Conservation (phyloP, 1,284 basidiomycete genomes). For the Schizopora paradoxa region DNA sequence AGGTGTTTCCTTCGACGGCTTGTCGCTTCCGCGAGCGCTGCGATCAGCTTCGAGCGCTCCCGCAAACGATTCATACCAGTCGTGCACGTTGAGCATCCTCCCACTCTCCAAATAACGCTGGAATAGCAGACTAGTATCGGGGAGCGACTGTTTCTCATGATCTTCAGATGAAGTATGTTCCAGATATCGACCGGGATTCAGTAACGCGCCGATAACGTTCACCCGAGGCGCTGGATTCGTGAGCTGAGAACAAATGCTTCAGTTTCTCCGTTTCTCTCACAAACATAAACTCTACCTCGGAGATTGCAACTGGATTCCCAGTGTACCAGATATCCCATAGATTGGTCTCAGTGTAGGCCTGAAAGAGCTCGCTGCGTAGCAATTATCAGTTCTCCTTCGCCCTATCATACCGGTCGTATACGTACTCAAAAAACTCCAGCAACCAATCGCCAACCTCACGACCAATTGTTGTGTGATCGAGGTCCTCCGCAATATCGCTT, state of each 20-base stretch:
- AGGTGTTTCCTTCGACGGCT: neutral
- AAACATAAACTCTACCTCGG: constrained; percentile 42
- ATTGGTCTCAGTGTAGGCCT: constrained; percentile 41
- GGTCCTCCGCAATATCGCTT: constrained; percentile 4
- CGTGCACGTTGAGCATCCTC: constrained; percentile 73
- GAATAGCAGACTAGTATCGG: constrained; percentile 73
- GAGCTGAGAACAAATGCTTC: constrained; percentile 35
- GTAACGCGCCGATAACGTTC: constrained; percentile 52
- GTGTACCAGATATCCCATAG: constrained; percentile 74
- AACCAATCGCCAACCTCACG: constrained; percentile 42
- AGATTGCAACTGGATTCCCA: constrained; percentile 53
- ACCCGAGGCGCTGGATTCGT: constrained; percentile 63
- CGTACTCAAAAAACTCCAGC: constrained; percentile 45
- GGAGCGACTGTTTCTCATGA: constrained; percentile 34
- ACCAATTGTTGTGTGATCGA: constrained; percentile 2
- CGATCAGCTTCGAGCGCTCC: constrained; percentile 54
- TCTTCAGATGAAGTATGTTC: constrained; percentile 20
- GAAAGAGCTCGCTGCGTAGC: constrained; percentile 34
- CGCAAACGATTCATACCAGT: constrained; percentile 74
- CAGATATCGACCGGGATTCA: constrained; percentile 52
- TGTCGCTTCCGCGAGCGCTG: constrained; percentile 2
- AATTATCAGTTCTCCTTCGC: neutral
- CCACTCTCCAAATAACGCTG: constrained; percentile 69
- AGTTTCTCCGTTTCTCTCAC: constrained; percentile 1
- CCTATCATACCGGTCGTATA: constrained; percentile 4